Percentiles rank a stretch among this genome's conserved stretches.
phyloP scores from a whole-genome alignment of 2,329 filamentous ascomycete genomes.

The Leptographium radiaticola region DNA sequence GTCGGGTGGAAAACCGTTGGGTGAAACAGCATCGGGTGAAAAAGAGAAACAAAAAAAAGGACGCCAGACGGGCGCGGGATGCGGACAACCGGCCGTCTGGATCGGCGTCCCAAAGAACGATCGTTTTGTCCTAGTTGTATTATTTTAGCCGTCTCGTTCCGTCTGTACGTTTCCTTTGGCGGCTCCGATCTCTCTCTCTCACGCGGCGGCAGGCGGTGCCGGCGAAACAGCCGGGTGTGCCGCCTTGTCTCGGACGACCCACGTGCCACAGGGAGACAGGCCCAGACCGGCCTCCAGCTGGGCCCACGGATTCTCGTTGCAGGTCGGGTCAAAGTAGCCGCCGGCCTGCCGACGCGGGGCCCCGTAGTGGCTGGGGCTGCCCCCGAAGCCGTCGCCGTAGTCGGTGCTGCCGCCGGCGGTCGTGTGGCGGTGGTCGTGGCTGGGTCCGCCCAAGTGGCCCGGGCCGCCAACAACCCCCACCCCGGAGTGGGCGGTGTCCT shows the following conservation, averaged over 20 bases:
- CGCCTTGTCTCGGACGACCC: slow-evolving; percentile 19
- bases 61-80: too few relatives aligned
- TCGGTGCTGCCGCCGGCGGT: not conserved
- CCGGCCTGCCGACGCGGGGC: slow-evolving; percentile 16
- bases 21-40: too few relatives aligned
- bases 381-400: slow-evolving; percentile 5
- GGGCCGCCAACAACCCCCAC: not conserved
- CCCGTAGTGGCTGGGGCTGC: slow-evolving; percentile 8
- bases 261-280: slow-evolving; percentile 29
- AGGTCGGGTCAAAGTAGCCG: slow-evolving; percentile 56
- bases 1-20: too few relatives aligned
- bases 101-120: too few relatives aligned
- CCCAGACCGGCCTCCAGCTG: slow-evolving; percentile 34
- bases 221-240: not conserved
- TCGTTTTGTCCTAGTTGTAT: too few relatives aligned
- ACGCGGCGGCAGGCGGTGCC: not conserved
- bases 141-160: too few relatives aligned
- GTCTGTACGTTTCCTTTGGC: too few relatives aligned
- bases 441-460: not conserved
- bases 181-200: not conserved
- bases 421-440: not conserved
- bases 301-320: slow-evolving; percentile 63
- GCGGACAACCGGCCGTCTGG: too few relatives aligned
- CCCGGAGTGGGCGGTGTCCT: not conserved
- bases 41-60: too few relatives aligned